phyloP scores from a whole-genome alignment of 108 stramenopile species.

The Thalassiosira profunda region DNA sequence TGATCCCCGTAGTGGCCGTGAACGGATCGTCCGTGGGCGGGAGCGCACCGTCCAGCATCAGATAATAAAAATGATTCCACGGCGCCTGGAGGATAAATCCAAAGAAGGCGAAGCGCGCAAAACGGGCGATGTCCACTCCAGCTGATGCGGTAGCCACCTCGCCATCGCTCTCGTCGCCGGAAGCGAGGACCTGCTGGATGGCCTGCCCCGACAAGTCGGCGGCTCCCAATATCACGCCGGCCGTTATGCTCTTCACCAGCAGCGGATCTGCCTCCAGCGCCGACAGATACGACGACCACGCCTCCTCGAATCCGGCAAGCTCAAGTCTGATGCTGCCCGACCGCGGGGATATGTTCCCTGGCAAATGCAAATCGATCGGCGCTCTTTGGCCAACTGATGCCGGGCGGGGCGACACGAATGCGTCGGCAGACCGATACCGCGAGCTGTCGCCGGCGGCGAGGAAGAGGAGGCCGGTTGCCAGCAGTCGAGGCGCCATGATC shows the following conservation, averaged over 20 bases:
- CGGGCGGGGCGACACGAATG: too few relatives aligned
- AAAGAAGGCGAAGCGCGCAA: slow-evolving; percentile 86
- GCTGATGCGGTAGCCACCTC: neutral
- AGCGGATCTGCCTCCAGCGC: slow-evolving; percentile 69
- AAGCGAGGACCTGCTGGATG: slow-evolving; percentile 44
- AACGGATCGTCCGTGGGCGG: slow-evolving; percentile 93
- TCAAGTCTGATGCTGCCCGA: too few relatives aligned
- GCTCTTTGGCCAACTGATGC: too few relatives aligned
- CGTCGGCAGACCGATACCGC: too few relatives aligned
- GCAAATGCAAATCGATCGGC: too few relatives aligned
- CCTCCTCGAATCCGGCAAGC: slow-evolving; percentile 32
- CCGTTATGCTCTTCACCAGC: slow-evolving; percentile 82
- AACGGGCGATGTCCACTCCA: slow-evolving; percentile 66
- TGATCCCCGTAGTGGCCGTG: slow-evolving; percentile 81
- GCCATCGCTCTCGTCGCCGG: neutral
- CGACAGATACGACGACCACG: slow-evolving; percentile 73
- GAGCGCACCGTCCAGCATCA: slow-evolving; percentile 82
- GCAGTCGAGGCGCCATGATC: too few relatives aligned
- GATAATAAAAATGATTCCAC: slow-evolving; percentile 93
- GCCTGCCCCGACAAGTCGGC: slow-evolving; percentile 88
- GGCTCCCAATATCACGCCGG: slow-evolving; percentile 86
- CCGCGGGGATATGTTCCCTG: too few relatives aligned
- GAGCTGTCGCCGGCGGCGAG: too few relatives aligned
- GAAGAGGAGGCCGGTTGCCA: too few relatives aligned
- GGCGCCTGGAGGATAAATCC: slow-evolving; percentile 94